These are phyloP conservation scores for Saturnispora saitoi DNA, from an alignment of 805 yeast species.

Conservation along the genomic window DNA sequence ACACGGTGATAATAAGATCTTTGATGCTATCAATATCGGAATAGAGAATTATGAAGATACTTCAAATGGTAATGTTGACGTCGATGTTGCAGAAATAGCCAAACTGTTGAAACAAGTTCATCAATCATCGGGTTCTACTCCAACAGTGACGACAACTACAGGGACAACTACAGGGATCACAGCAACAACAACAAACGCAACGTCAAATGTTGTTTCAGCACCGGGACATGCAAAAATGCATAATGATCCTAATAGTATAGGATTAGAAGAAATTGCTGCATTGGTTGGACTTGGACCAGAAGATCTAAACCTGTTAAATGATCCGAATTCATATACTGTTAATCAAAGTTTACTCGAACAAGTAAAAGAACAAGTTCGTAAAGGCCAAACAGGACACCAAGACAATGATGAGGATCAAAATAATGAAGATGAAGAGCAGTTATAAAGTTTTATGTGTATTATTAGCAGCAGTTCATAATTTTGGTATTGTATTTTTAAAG, in stretches of 20 bases:
- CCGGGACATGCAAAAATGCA: not conserved
- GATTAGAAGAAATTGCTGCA: conserved; percentile 3
- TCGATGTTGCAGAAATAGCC: conserved; percentile 15
- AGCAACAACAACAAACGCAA: no score
- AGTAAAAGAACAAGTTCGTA: conserved; percentile 7
- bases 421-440: conserved; percentile 3
- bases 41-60: conserved; percentile 1
- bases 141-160: not conserved
- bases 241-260: not conserved
- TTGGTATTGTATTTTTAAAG: not conserved
- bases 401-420: not conserved
- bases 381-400: not conserved
- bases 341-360: conserved; percentile 9
- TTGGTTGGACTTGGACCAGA: conserved; percentile 5
- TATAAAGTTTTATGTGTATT: not conserved
- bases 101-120: conserved; percentile 13
- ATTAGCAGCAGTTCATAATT: not conserved
- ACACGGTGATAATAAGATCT: conserved; percentile 3
- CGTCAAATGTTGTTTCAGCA: not conserved
- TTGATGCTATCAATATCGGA: conserved; percentile 1
- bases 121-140: conserved; percentile 8
- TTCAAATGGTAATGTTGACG: conserved; percentile 2
- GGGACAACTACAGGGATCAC: not conserved
- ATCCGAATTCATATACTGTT: conserved; percentile 1
- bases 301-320: conserved; percentile 4